Evolutionary conservation across 441 rosid species (phyloP), one percentile per base, ranked within the genome.

Genomic region (Melastoma candidum): DNA sequence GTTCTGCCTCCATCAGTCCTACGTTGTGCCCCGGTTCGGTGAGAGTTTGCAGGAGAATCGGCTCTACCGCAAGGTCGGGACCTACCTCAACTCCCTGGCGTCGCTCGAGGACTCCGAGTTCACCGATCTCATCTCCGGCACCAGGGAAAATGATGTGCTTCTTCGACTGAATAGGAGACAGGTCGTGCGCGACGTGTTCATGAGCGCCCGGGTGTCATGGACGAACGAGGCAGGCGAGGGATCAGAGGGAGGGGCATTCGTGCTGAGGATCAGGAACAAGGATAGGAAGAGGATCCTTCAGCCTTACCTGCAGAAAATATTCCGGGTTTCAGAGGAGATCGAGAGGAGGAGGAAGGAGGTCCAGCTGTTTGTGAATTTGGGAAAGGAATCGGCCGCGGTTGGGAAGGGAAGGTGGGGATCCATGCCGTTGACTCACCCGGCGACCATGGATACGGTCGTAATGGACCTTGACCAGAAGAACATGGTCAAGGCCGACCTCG

Each of bases 141-240:
- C 75, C 51, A 85, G 75, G 14, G 41, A 77, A 7, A 73, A 78
- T 57, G 92, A 85, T 12, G 77, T 93, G 61, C 27, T 83, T 58
- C 92, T 86, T 66, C 77, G 78, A 1, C 78, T 88, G 53, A 82
- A 81, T 53, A 75, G 79, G 3, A 70, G 73, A 24, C 97, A 92
- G 67, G 59, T 69, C 44, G 59, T 92, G 44, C 69, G 74, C 2
- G 98, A 92, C 65, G 51, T 71, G 54, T 92, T 85, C 56, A 85
- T 88, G 25, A 95, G 96, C 22, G 80, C 95, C n/a, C 72, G 73
- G 29, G 70, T 92, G 45, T 78, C 64, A 11, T 93, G 98, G 97
- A 63, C 69, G 12, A 56, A 64, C 14, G 62, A 70, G 52, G 47
- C 43, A 26, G 46, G 49, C 0, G 61, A 47, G 2, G 3, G 8